Conservation (phyloP, 2,329 filamentous ascomycete genomes). For the Exophiala sp. region DNA sequence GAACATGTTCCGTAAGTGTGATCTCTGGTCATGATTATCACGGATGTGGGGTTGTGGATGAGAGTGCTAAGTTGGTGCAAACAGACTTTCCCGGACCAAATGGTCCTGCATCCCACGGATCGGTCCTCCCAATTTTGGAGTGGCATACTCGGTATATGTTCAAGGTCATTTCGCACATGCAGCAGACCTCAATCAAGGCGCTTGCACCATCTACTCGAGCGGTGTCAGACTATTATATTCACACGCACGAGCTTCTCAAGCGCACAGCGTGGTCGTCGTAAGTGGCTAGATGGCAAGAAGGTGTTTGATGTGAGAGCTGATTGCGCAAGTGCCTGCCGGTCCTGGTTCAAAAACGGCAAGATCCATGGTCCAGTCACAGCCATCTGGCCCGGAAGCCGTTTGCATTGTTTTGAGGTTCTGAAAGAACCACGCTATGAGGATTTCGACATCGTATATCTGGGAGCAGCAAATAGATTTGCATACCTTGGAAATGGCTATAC, state of each 20-base stretch:
- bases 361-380: constrained; percentile 23
- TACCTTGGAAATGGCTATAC: constrained; percentile 47
- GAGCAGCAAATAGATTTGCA: constrained; percentile 35
- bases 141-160: constrained; percentile 28
- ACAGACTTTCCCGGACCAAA: constrained; percentile 14
- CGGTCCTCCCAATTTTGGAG: constrained; percentile 30
- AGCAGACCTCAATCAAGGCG: constrained; percentile 24
- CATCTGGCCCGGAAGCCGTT: constrained; percentile 27
- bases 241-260: constrained; percentile 40
- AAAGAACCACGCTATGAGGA: constrained; percentile 39
- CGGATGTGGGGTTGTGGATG: too few relatives aligned
- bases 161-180: constrained; percentile 30
- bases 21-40: too few relatives aligned
- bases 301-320: too few relatives aligned
- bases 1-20: constrained; percentile 30
- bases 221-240: constrained; percentile 35
- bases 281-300: too few relatives aligned
- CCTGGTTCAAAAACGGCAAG: constrained; percentile 24
- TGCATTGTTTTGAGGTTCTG: constrained; percentile 37
- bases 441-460: constrained; percentile 36
- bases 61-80: too few relatives aligned
- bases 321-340: constrained; percentile 2
- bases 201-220: constrained; percentile 28
- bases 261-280: constrained; percentile 25
- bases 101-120: constrained; percentile 30